These are phyloP conservation scores for Glaciozyma antarctica DNA, from an alignment of 768 basidiomycete genomes.

Conservation along the genomic window DNA sequence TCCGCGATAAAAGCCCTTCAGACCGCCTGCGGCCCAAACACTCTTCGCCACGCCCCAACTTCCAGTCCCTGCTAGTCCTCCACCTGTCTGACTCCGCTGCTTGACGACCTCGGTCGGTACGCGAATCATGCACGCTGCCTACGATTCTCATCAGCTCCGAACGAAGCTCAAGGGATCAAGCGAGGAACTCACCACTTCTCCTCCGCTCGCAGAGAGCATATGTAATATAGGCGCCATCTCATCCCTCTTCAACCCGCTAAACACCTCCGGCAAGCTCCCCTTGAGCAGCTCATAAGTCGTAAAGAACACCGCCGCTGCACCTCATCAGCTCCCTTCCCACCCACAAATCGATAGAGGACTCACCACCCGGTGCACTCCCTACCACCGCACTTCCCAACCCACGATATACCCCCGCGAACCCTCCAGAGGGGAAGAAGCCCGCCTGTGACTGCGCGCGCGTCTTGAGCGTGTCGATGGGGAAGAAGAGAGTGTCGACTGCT, in stretches of 20 bases:
- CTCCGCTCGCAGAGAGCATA: conserved; percentile 48
- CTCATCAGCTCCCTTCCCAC: background rate
- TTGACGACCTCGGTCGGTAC: conserved; percentile 97
- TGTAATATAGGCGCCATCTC: conserved; percentile 50
- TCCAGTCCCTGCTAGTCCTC: conserved; percentile 48
- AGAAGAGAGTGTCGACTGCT: conserved; percentile 88
- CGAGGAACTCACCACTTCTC: conserved; percentile 47
- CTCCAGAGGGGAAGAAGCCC: conserved; percentile 77
- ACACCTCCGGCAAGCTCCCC: conserved; percentile 54
- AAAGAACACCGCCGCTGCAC: conserved; percentile 87
- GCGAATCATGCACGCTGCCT: conserved; percentile 73
- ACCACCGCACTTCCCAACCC: conserved; percentile 89
- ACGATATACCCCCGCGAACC: conserved; percentile 81
- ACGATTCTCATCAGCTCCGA: background rate
- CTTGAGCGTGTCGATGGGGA: conserved; percentile 93
- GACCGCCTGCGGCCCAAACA: conserved; percentile 51
- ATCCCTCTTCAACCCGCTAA: conserved; percentile 45
- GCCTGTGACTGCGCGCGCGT: conserved; percentile 82
- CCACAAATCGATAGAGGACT: conserved; percentile 13
- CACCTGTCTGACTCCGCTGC: conserved; percentile 77
- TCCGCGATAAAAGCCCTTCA: conserved; percentile 76
- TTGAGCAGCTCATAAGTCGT: conserved; percentile 87
- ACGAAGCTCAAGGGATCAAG: background rate
- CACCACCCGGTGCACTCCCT: conserved; percentile 92
- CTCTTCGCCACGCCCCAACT: conserved; percentile 38